Conservation (phyloP, 1,284 basidiomycete species). For the Cryptococcus hybrid region DNA sequence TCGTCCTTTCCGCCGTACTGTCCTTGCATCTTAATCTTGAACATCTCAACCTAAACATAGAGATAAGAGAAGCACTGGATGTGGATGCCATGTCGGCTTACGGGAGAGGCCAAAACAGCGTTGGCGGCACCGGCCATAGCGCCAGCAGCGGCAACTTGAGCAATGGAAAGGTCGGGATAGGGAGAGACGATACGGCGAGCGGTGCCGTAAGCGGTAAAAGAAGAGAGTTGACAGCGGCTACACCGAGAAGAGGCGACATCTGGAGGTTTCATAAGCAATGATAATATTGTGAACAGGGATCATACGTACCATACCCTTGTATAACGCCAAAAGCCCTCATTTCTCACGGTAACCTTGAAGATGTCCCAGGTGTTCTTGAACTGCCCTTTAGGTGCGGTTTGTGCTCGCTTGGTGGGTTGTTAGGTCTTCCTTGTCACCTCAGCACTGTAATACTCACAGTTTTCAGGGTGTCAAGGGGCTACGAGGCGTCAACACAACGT, state of each 20-base stretch:
- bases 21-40: slow-evolving; percentile 91
- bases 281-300: neutral
- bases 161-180: slow-evolving; percentile 74
- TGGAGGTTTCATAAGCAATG: slow-evolving; percentile 3
- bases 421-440: too few species aligned
- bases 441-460: slow-evolving; percentile 28
- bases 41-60: slow-evolving; percentile 52
- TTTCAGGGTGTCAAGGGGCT: slow-evolving; percentile 76
- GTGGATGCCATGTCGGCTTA: slow-evolving; percentile 40
- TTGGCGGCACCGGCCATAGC: slow-evolving; percentile 88
- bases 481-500: neutral
- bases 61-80: neutral
- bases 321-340: slow-evolving; percentile 88
- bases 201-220: slow-evolving; percentile 81
- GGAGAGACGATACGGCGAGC: slow-evolving; percentile 83
- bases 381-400: slow-evolving; percentile 51
- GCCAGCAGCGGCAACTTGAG: slow-evolving; percentile 79
- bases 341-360: slow-evolving; percentile 70
- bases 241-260: slow-evolving; percentile 87
- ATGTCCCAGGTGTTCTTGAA: slow-evolving; percentile 94
- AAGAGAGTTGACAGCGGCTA: slow-evolving; percentile 93
- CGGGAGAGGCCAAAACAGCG: slow-evolving; percentile 82
- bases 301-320: slow-evolving; percentile 65
- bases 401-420: slow-evolving; percentile 42
- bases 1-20: slow-evolving; percentile 59